Conservation (phyloP, 164 flowering plant species). For the Tetrastigma voinierianum region DNA sequence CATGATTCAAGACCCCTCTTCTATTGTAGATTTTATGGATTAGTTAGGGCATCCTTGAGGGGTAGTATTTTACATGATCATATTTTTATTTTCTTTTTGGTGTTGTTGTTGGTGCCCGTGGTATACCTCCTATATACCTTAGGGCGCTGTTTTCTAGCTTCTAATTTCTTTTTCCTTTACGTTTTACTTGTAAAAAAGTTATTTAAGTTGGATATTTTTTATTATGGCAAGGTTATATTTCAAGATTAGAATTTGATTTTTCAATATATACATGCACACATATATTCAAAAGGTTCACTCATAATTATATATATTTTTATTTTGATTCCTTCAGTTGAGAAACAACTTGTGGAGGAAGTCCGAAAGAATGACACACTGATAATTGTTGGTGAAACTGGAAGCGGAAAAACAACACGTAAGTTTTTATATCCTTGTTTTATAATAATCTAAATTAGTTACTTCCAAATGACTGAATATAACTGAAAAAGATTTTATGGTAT, state of each 20-base stretch:
- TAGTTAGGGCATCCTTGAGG: too few species aligned
- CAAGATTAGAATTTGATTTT: too few species aligned
- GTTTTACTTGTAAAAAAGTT: not conserved
- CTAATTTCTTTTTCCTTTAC: not conserved
- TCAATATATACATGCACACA: too few species aligned
- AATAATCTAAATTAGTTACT: not conserved
- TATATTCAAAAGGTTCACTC: too few species aligned
- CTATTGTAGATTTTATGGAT: too few species aligned
- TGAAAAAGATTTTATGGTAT: not conserved
- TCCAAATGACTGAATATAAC: not conserved
- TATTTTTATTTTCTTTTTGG: too few species aligned
- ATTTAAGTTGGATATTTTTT: not conserved
- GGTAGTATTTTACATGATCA: too few species aligned
- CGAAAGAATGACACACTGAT: constrained; percentile 61
- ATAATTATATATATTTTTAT: not conserved
- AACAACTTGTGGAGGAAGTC: constrained; percentile 74
- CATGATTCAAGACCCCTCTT: too few species aligned
- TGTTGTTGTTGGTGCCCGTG: too few species aligned
- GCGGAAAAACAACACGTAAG: constrained; percentile 97
- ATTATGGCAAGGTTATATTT: too few species aligned
- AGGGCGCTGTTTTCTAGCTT: too few species aligned
- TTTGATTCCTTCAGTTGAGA: constrained; percentile 47
- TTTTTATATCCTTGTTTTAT: constrained; percentile 1
- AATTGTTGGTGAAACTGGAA: constrained; percentile 96
- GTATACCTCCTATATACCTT: too few species aligned